Evolutionary conservation across 192 early-diverging fungal genomes (phyloP).

Genomic region (Pilaira anomala): DNA sequence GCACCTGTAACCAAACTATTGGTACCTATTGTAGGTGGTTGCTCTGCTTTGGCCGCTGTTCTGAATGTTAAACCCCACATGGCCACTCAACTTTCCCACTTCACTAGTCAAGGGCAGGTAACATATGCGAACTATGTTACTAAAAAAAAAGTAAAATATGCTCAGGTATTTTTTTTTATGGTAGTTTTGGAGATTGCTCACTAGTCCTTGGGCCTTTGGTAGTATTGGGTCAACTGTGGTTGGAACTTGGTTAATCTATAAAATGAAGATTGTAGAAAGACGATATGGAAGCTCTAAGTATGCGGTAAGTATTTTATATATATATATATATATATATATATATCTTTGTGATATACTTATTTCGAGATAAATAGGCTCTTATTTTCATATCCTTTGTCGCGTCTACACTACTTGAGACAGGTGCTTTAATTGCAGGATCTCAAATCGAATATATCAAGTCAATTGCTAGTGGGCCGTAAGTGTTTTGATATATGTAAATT

Average conservation of each 20-base stretch:
- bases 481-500: not conserved
- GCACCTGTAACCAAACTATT: constrained; percentile 57
- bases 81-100: constrained; percentile 41
- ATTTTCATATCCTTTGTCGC: constrained; percentile 45
- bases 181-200: constrained; percentile 54
- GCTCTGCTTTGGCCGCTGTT: constrained; percentile 43
- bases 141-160: too few relatives aligned
- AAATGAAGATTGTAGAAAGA: constrained; percentile 54
- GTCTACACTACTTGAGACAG: constrained; percentile 50
- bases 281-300: constrained; percentile 61
- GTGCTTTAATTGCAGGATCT: constrained; percentile 35
- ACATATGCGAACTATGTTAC: not conserved
- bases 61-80: constrained; percentile 40
- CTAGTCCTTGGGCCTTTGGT: constrained; percentile 49
- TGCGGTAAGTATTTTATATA: constrained; percentile 34
- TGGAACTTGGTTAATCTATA: constrained; percentile 54
- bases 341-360: not conserved
- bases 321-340: not conserved
- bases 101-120: constrained; percentile 40
- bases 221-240: constrained; percentile 49
- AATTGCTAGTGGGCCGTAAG: constrained; percentile 51
- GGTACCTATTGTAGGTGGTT: constrained; percentile 46
- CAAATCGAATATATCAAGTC: constrained; percentile 38
- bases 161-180: not conserved
- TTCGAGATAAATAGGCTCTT: constrained; percentile 38